A percentile compares a stretch with the other conserved stretches of the same genome.
phyloP scores from a whole-genome alignment of 2,329 filamentous ascomycete species.

The Pezizomycotina sp. region DNA sequence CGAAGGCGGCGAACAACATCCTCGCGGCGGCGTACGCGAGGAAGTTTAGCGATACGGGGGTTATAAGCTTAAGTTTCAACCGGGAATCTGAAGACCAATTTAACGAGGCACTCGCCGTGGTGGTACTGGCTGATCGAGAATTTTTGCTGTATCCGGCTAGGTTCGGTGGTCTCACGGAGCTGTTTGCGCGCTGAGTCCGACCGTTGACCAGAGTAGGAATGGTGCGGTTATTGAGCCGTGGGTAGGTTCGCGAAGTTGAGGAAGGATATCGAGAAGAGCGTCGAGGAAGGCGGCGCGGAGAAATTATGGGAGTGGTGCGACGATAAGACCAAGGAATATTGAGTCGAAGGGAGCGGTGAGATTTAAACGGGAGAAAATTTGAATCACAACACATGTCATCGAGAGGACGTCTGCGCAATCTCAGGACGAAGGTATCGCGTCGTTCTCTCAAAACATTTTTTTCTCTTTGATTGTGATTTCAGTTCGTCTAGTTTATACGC shows the following conservation, averaged over 20 bases:
- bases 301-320: slow-evolving; percentile 35
- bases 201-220: slow-evolving; percentile 26
- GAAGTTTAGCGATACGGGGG: slow-evolving; percentile 25
- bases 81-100: slow-evolving; percentile 30
- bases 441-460: too few species aligned
- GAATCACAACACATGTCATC: too few species aligned
- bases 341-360: too few species aligned
- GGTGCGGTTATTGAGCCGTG: slow-evolving; percentile 35
- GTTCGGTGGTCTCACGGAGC: slow-evolving; percentile 29
- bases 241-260: slow-evolving; percentile 29
- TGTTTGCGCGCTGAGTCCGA: slow-evolving; percentile 28
- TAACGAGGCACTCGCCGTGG: slow-evolving; percentile 26
- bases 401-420: too few species aligned
- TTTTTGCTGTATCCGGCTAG: slow-evolving; percentile 25
- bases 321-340: slow-evolving; percentile 28
- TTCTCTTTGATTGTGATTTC: too few species aligned
- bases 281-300: slow-evolving; percentile 29
- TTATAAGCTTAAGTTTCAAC: slow-evolving; percentile 25
- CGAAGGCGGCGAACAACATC: slow-evolving; percentile 27
- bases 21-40: slow-evolving; percentile 26
- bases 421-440: too few species aligned
- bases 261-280: slow-evolving; percentile 27
- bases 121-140: slow-evolving; percentile 10
- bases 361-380: too few species aligned
- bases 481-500: too few species aligned